Evolutionary conservation across 31 red algal genomes (phyloP), one percentile per base, ranked within the genome.

Genomic region (Odonthalia washingtoniensis): DNA sequence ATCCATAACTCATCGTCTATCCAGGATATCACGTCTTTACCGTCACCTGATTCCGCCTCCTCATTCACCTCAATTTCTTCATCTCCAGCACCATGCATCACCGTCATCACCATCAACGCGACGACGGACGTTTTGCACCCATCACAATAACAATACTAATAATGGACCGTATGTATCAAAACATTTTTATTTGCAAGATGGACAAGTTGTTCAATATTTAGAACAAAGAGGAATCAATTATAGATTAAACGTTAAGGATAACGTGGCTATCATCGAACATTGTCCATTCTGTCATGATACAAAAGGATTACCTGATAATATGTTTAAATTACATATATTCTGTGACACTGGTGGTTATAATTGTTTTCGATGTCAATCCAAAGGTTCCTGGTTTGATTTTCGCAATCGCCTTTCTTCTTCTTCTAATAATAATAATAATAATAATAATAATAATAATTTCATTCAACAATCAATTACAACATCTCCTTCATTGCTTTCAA

Each of bases 211-310:
- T 24, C 57, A 60, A 18, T 93, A 78, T 44, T 85, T 97, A 24
- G 53, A 73, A 44, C 35, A 72, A 18, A 75, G 82, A n/a, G 80
- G 88, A 6, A 42, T 93, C 5, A 67, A 81, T 5, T 70, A 46
- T 35, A 86, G 87, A 6, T 1, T 44, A 41, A 64, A 61, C 52
- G 21, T 31, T 36, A 84, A 27, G 2, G 37, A 83, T 5, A 64
- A 90, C 33, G 60, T 81, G 39, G 95, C 91, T 40, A 73, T 94
- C 6, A 87, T 98, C 3, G 75, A 86, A 62, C 68, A 74, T 3
- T 98, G 96, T 77, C 96, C 96, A n/a, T 95, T 91, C 66, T 98
- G 96, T 49, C 82, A 81, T 49, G 63, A 45, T 24, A 95, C 74
- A 6, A 72, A 87, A 12, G 76, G 85, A 46, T 81, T 78, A 76